Conservation (phyloP, 805 yeast species). For the Scheffersomyces amazonensis region DNA sequence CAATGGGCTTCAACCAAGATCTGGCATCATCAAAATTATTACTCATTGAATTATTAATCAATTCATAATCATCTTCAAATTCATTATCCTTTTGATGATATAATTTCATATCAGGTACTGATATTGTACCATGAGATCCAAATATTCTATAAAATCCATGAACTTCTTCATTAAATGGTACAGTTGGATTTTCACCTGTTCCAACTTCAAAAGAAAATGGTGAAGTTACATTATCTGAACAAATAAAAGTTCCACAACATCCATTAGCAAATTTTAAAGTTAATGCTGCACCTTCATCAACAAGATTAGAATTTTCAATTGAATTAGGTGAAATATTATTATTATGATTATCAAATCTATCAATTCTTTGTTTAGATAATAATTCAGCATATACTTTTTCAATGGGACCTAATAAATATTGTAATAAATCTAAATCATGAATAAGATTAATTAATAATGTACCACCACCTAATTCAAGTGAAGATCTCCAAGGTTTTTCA, state of each 20-base stretch:
- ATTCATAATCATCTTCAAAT: constrained; percentile 4
- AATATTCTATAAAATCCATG: constrained; percentile 38
- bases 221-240: constrained; percentile 39
- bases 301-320: constrained; percentile 36
- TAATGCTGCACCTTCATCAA: constrained; percentile 41
- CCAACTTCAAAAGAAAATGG: constrained; percentile 41
- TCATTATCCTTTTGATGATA: constrained; percentile 27
- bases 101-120: constrained; percentile 38
- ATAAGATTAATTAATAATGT: constrained; percentile 38
- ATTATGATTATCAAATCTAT: constrained; percentile 9
- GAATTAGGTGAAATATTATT: constrained; percentile 15
- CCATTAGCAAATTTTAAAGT: constrained; percentile 37
- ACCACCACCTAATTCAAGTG: constrained; percentile 35
- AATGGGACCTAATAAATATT: constrained; percentile 39
- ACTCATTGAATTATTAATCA: constrained; percentile 2
- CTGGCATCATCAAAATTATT: constrained; percentile 6
- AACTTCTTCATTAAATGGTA: constrained; percentile 27
- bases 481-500: constrained; percentile 39
- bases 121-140: constrained; percentile 37
- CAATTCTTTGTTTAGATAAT: constrained; percentile 27
- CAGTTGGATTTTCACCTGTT: constrained; percentile 42
- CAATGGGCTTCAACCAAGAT: constrained; percentile 28
- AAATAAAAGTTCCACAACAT: constrained; percentile 38
- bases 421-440: constrained; percentile 41
- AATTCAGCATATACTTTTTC: constrained; percentile 37